A percentile compares a stretch with the other conserved stretches of the same genome.
Evolutionary conservation across 106 monocot genomes (phyloP).

Genomic region (Apostasia ramifera): DNA sequence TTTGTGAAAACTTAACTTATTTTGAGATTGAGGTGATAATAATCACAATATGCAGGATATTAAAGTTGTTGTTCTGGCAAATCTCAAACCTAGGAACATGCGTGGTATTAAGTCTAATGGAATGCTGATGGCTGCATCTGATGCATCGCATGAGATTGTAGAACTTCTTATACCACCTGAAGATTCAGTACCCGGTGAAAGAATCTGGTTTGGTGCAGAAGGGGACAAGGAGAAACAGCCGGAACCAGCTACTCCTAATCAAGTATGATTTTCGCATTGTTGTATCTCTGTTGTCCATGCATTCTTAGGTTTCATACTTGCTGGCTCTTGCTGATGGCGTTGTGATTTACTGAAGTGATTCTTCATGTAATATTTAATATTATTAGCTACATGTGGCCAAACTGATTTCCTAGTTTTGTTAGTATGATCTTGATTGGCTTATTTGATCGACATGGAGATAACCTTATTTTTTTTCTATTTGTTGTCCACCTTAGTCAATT

Average conservation of each 20-base stretch:
- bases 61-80: constrained; percentile 80
- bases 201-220: constrained; percentile 90
- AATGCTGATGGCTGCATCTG: constrained; percentile 97
- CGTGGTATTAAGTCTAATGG: constrained; percentile 92
- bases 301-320: neutral
- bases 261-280: constrained; percentile 29
- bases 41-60: constrained; percentile 39
- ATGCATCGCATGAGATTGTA: constrained; percentile 69
- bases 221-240: constrained; percentile 50
- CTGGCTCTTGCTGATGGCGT: neutral
- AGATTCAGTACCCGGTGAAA: constrained; percentile 78
- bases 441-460: no score
- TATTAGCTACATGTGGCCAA: no score
- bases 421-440: no score
- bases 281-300: neutral
- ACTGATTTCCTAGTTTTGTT: no score
- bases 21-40: neutral
- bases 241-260: constrained; percentile 77
- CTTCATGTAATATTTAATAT: no score
- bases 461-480: no score
- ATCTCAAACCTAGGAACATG: constrained; percentile 97
- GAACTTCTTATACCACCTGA: constrained; percentile 86
- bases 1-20: no score
- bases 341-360: no score
- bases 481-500: no score